Conservation (phyloP, 352 stramenopile genomes). For the Pythium brassicae region DNA sequence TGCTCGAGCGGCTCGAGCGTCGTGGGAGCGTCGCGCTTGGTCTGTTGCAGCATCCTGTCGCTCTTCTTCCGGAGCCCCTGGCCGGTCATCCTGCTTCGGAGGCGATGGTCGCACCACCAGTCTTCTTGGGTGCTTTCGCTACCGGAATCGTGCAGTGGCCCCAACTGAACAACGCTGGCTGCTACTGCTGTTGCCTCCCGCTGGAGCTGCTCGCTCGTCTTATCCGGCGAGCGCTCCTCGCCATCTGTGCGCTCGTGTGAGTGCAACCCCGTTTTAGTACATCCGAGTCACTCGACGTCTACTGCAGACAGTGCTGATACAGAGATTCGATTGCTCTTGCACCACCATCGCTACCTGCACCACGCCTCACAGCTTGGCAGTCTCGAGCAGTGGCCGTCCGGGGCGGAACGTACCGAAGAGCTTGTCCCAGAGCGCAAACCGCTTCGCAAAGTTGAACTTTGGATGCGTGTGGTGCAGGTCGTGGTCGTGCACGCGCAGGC, state of each 20-base stretch:
- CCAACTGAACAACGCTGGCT: neutral
- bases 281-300: neutral
- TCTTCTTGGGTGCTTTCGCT: slow-evolving; percentile 3
- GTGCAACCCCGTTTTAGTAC: neutral
- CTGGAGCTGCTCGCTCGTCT: neutral
- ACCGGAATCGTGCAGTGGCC: neutral
- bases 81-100: slow-evolving; percentile 18
- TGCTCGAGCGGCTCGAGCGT: slow-evolving; percentile 62
- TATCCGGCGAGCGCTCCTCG: neutral
- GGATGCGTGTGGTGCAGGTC: slow-evolving; percentile 84
- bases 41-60: slow-evolving; percentile 28
- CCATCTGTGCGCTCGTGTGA: neutral
- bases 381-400: slow-evolving; percentile 12
- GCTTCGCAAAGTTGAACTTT: slow-evolving; percentile 85
- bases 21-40: slow-evolving; percentile 36
- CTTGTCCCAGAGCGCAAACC: slow-evolving; percentile 86
- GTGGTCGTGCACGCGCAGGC: slow-evolving; percentile 75
- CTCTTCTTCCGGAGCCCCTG: slow-evolving; percentile 34
- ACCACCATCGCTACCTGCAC: neutral
- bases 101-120: slow-evolving; percentile 3
- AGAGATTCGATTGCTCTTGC: neutral
- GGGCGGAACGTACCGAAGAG: slow-evolving; percentile 75
- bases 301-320: neutral
- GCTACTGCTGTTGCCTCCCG: neutral
- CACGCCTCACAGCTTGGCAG: neutral